Conservation (phyloP, 2,329 filamentous ascomycete species). For the Ilyonectria robusta region DNA sequence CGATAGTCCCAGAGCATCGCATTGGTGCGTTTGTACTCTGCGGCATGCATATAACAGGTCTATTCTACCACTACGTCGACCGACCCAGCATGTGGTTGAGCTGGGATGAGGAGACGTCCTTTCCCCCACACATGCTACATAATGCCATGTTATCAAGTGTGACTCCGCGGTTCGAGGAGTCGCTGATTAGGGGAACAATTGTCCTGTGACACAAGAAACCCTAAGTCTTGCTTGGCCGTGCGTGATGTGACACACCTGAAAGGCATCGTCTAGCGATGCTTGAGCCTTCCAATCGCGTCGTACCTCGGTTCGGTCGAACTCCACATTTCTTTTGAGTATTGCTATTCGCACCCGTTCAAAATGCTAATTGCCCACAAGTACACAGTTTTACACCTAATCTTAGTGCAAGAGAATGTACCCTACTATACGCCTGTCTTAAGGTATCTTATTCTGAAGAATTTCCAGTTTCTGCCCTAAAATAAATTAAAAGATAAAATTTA, state of each 20-base stretch:
- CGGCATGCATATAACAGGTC: not conserved
- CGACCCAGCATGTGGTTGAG: not conserved
- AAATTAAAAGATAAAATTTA: too few species aligned
- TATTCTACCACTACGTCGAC: not conserved
- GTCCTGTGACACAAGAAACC: not conserved
- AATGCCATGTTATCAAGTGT: not conserved
- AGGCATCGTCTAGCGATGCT: not conserved
- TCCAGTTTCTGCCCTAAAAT: too few species aligned
- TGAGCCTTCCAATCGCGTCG: constrained; percentile 13
- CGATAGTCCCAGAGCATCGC: not conserved
- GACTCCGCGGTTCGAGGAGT: constrained; percentile 5
- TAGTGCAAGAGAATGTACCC: too few species aligned
- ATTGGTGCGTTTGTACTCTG: not conserved
- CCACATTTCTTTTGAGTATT: not conserved
- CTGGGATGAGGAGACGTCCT: not conserved
- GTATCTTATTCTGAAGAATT: too few species aligned
- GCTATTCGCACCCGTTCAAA: too few species aligned
- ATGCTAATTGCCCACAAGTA: too few species aligned
- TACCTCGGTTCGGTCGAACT: constrained; percentile 32
- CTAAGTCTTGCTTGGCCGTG: not conserved
- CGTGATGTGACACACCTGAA: not conserved
- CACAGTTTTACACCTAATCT: too few species aligned
- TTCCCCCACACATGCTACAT: not conserved
- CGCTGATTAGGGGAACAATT: not conserved
- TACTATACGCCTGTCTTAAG: too few species aligned